Conservation (phyloP, 2,329 filamentous ascomycete species). For the Monosporascus sp. region DNA sequence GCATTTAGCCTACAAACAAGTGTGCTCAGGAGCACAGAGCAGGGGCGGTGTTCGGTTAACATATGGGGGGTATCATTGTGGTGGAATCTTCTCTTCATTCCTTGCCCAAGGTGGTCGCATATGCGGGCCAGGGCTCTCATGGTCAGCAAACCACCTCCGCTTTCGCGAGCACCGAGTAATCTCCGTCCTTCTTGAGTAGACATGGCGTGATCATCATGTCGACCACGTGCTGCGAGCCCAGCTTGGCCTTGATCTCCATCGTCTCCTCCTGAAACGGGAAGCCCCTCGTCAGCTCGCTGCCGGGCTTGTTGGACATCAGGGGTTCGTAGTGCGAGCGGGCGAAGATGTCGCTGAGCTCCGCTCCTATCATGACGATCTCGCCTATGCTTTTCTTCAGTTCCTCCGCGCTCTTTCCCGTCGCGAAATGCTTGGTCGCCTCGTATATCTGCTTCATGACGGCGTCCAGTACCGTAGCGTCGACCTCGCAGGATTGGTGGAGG, state of each 20-base stretch:
- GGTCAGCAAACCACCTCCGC: slow-evolving; percentile 23
- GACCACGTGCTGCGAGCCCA: slow-evolving; percentile 14
- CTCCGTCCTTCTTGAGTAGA: slow-evolving; percentile 18
- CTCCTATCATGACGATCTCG: slow-evolving; percentile 15
- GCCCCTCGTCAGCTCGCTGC: slow-evolving; percentile 16
- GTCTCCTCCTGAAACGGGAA: slow-evolving; percentile 13
- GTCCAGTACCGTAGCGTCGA: slow-evolving; percentile 12
- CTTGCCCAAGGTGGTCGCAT: not conserved
- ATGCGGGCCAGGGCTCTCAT: not conserved
- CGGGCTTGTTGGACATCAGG: slow-evolving; percentile 22
- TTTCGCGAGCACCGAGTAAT: slow-evolving; percentile 21
- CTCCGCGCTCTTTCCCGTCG: slow-evolving; percentile 5
- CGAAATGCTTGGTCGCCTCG: slow-evolving; percentile 13
- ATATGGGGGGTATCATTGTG: too few relatives aligned
- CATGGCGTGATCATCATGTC: slow-evolving; percentile 25
- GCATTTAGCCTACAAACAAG: too few relatives aligned
- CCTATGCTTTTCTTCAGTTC: slow-evolving; percentile 8
- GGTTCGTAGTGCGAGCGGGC: slow-evolving; percentile 12
- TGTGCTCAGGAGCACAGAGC: too few relatives aligned
- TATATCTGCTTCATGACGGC: slow-evolving; percentile 13
- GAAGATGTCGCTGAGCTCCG: slow-evolving; percentile 16
- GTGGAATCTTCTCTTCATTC: not conserved
- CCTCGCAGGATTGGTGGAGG: slow-evolving; percentile 10
- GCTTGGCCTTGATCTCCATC: slow-evolving; percentile 19
- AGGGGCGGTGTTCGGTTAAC: too few relatives aligned